phyloP scores from a whole-genome alignment of 2,329 filamentous ascomycete species.

The Monosporascus ibericus region DNA sequence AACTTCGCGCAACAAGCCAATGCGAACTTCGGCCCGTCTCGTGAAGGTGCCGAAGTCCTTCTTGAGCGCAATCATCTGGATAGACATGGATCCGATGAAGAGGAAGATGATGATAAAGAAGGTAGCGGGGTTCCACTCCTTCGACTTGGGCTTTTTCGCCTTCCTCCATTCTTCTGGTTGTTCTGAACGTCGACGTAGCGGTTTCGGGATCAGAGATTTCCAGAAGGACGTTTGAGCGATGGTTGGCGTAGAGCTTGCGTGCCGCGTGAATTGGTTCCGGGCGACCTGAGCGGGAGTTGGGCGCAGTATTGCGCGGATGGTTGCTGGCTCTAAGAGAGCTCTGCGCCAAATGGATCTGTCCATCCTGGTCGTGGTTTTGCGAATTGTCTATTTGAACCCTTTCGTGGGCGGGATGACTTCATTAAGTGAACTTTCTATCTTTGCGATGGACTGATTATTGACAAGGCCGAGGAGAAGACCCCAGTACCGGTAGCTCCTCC shows the following conservation, averaged over 20 bases:
- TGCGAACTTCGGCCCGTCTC: constrained; percentile 72
- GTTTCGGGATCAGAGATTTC: constrained; percentile 63
- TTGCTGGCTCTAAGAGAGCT: constrained; percentile 9
- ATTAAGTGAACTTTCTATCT: background rate
- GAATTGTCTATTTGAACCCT: background rate
- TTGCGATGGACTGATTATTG: background rate
- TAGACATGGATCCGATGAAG: constrained; percentile 90
- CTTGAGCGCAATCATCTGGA: constrained; percentile 79
- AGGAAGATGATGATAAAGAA: constrained; percentile 79
- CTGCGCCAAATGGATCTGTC: constrained; percentile 9
- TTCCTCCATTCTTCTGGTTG: constrained; percentile 20
- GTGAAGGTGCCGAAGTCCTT: constrained; percentile 68
- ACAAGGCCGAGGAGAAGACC: background rate
- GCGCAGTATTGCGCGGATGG: constrained; percentile 1
- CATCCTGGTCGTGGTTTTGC: constrained; percentile 5
- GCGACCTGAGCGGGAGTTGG: constrained; percentile 1
- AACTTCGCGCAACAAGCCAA: constrained; percentile 69
- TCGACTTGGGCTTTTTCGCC: constrained; percentile 40
- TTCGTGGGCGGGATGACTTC: background rate
- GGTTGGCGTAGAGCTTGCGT: constrained; percentile 38
- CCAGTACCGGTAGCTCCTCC: background rate
- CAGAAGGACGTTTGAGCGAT: constrained; percentile 58
- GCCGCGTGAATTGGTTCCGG: constrained; percentile 10
- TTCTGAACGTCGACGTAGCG: constrained; percentile 43
- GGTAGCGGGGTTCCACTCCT: constrained; percentile 73